Base-by-base conservation (phyloP, 2,329 filamentous ascomycete species). In the Aspergillus aculeatus region DNA sequence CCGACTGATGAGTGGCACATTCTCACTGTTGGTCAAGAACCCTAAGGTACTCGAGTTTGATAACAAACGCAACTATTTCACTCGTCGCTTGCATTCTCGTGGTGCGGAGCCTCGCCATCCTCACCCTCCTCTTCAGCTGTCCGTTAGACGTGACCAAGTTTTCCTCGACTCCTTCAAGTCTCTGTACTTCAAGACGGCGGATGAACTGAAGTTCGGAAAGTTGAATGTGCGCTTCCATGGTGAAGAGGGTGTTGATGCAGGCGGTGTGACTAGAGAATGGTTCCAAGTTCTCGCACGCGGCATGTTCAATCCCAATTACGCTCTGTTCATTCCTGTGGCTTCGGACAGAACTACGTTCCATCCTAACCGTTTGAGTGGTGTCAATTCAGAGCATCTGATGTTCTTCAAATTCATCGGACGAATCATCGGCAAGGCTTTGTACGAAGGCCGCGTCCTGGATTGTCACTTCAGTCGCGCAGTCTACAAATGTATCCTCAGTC, bases 351-450 rank as follows among this genome's bases (percentile, higher is more conserved):
- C 96, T 0, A 99, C 95, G 0, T 99, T 99, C 88, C 95, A 99
- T 76, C 95, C 96, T 16, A 99, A 97, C 77, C 92, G 92, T 72
- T 85, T 96, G 64, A 98, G 94, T 77, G 88, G 88, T 49, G 89
- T 98, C 84, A 99, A 99, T 73, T 89, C 91, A 35, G 94, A 99
- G 77, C 96, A 99, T 81, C 78, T 98, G 61, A 87, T 92, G 82
- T 99, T 97, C 84, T 99, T 99, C 86, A 98, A 98, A 75, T 99
- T 99, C 78, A 97, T 99, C 70, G 95, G 95, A 47, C 91, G 95
- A 53, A 92, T 99, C 77, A 99, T 99, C 68, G 96, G 95, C 70
- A 99, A 99, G 78, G 95, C 95, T 41, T 83, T 99, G 52, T 99
- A 98, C 75, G 96, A 99, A 80, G 91, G 92, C 50, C 90, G 95